These are phyloP conservation scores for Elongisporangium anandrum DNA, from an alignment of 352 stramenopile genomes.

Conservation along the genomic window DNA sequence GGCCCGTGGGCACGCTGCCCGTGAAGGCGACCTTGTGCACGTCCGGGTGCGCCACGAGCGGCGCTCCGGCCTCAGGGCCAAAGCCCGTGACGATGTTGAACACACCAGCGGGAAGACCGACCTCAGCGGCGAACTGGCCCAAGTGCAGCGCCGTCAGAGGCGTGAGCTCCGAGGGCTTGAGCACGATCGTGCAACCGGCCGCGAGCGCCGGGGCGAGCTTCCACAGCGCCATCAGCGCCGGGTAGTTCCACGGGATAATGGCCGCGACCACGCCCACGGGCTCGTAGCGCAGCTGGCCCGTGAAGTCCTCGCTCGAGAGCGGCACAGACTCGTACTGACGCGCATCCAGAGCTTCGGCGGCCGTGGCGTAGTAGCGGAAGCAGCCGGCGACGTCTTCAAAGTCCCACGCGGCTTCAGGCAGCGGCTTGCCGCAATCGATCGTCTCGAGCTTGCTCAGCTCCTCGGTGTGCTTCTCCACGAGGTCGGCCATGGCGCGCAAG, in stretches of 20 bases:
- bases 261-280: conserved; percentile 62
- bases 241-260: conserved; percentile 71
- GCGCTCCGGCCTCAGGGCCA: conserved; percentile 51
- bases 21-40: conserved; percentile 83
- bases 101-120: conserved; percentile 51
- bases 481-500: conserved; percentile 43
- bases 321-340: conserved; percentile 46
- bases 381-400: conserved; percentile 63
- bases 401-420: conserved; percentile 59
- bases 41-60: conserved; percentile 53
- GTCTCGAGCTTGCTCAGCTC: conserved; percentile 57
- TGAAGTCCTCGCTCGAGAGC: conserved; percentile 40
- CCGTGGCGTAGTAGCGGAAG: conserved; percentile 57
- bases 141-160: conserved; percentile 86
- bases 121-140: conserved; percentile 52
- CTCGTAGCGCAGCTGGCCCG: conserved; percentile 46
- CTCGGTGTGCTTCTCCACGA: conserved; percentile 27
- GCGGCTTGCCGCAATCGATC: conserved; percentile 59
- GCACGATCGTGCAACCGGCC: conserved; percentile 91
- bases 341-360: conserved; percentile 43
- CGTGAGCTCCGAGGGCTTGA: conserved; percentile 95
- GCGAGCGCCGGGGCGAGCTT: conserved; percentile 86
- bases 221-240: conserved; percentile 61
- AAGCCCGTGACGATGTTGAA: conserved; percentile 68
- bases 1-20: conserved; percentile 51